phyloP scores from a whole-genome alignment of 345 rosid species.

The Lagerstroemia speciosa region DNA sequence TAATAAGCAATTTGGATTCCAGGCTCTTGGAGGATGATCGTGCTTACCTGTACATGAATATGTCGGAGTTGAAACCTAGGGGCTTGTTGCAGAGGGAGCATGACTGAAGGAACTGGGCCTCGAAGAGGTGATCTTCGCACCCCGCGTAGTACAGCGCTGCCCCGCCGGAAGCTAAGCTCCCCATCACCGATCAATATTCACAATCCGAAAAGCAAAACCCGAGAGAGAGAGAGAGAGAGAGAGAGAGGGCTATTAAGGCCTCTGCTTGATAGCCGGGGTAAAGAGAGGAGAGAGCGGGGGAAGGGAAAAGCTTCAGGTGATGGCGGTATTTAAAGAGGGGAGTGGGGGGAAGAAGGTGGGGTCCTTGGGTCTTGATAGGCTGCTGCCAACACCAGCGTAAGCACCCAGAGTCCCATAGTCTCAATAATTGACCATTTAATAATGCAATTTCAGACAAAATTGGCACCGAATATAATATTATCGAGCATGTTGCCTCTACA shows the following conservation, averaged over 20 bases:
- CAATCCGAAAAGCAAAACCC: neutral
- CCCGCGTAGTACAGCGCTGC: constrained; percentile 29
- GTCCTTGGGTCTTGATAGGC: constrained; percentile 9
- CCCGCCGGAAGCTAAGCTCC: neutral
- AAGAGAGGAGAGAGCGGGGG: neutral
- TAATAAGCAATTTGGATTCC: too few relatives aligned
- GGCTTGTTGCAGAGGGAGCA: constrained; percentile 67
- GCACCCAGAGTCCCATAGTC: neutral
- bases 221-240: neutral
- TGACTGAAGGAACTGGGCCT: constrained; percentile 60
- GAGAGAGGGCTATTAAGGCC: neutral
- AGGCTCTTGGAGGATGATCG: too few relatives aligned
- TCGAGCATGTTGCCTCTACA: neutral
- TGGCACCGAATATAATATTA: neutral
- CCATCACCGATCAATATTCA: neutral
- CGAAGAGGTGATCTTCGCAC: constrained; percentile 12
- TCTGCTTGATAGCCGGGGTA: neutral
- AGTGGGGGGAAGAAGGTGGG: neutral
- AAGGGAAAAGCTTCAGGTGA: neutral
- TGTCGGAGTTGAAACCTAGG: constrained; percentile 52
- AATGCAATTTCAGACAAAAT: neutral
- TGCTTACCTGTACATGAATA: constrained; percentile 85
- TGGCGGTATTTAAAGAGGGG: constrained; percentile 5
- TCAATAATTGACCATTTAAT: neutral
- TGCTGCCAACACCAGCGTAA: constrained; percentile 15